Evolutionary conservation across 768 basidiomycete genomes (phyloP).

Genomic region (Serpula lacrymans): DNA sequence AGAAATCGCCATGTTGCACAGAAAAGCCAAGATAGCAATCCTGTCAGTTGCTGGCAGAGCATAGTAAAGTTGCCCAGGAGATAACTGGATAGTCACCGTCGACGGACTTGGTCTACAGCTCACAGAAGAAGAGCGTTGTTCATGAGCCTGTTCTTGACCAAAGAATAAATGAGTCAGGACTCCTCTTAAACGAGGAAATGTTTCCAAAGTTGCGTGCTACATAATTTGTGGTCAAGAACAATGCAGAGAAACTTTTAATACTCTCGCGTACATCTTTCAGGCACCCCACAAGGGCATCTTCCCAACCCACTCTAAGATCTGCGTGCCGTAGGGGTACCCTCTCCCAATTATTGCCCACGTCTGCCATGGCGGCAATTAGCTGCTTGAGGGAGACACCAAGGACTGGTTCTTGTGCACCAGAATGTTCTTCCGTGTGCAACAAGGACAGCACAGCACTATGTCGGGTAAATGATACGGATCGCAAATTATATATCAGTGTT

Average conservation of each 20-base stretch:
- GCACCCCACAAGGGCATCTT: slow-evolving; percentile 85
- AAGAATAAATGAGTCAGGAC: slow-evolving; percentile 74
- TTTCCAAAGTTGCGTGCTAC: slow-evolving; percentile 71
- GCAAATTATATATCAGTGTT: slow-evolving; percentile 81
- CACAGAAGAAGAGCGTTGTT: slow-evolving; percentile 42
- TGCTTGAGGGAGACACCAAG: slow-evolving; percentile 61
- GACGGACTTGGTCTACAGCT: slow-evolving; percentile 47
- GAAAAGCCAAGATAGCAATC: slow-evolving; percentile 80
- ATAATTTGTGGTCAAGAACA: slow-evolving; percentile 6
- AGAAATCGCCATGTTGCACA: slow-evolving; percentile 86
- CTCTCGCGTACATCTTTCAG: slow-evolving; percentile 75
- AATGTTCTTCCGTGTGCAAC: slow-evolving; percentile 35
- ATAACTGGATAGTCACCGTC: slow-evolving; percentile 38
- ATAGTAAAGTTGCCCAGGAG: slow-evolving; percentile 69
- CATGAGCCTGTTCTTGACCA: slow-evolving; percentile 47
- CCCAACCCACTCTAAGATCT: slow-evolving; percentile 85
- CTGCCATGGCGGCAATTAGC: slow-evolving; percentile 66
- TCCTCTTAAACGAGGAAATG: slow-evolving; percentile 69
- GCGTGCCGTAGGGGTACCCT: slow-evolving; percentile 65
- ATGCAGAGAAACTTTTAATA: slow-evolving; percentile 1
- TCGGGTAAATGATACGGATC: slow-evolving; percentile 75
- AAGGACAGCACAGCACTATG: slow-evolving; percentile 75
- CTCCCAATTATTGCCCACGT: slow-evolving; percentile 86
- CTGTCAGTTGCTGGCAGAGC: slow-evolving; percentile 73
- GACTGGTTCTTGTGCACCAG: slow-evolving; percentile 40